Evolutionary conservation across 83 land plant species (phyloP), one percentile per base, ranked within the genome.

Genomic region (Diphasiastrum complanatum): DNA sequence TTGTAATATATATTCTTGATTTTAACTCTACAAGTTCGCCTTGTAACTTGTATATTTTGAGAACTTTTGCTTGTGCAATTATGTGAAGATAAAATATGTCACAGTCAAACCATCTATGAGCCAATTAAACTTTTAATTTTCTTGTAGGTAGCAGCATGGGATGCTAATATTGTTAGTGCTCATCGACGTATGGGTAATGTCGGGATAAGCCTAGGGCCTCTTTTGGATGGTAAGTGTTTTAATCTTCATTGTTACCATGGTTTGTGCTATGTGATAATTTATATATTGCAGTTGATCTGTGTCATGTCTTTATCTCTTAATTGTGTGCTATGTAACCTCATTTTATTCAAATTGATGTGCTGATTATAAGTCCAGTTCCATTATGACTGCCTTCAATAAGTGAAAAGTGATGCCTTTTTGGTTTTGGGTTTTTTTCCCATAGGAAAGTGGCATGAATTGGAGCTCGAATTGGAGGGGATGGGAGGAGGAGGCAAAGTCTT

Each of bases 91-190:
- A 38, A 38, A 38, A n/a, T n/a, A n/a, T n/a, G 43, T 8, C 43
- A 38, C 14, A 38, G 12, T 8, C 12, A 38, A 38, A 14, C 43
- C 14, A 38, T 8, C 14, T 8, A 14, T 38, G 14, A 38, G 8
- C 8, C 14, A 38, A 14, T 38, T 8, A 8, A 8, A 38, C 43
- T 38, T 38, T 38, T 8, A 38, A 38, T 14, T 11, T 55, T 23
- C 38, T 5, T 69, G 64, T 67, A 92, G 98, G 65, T 92, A 63
- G 95, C 95, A 25, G 98, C 77, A 25, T 92, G 98, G 98, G 98
- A 92, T 83, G 98, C 95, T 35, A 92, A 92, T 59, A 73, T 92
- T 55, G 63, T 92, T 4, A 85, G 85, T 60, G 81, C 90, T 47
- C 91, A 87, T 69, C 85, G 83, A 37, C 85, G 98, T 49, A 68